Conservation (phyloP, 1,284 basidiomycete genomes). For the Tremellales sp. region DNA sequence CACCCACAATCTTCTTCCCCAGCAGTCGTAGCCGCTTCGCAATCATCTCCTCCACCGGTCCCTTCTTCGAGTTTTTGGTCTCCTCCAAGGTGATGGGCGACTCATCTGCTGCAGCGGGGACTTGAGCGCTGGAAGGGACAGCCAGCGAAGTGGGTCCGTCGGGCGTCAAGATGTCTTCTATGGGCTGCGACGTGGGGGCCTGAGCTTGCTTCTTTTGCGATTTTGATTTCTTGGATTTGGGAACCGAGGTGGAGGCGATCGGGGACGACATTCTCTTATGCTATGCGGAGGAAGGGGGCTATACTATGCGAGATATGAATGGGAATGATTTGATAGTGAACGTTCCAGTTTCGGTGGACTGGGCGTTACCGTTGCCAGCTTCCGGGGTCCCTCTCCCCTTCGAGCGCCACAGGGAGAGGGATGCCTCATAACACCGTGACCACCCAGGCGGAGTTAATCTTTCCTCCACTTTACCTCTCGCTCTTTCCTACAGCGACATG, state of each 20-base stretch:
- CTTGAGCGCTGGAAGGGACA: neutral
- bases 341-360: no score
- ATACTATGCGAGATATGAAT: no score
- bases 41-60: slow-evolving; percentile 70
- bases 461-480: no score
- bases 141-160: neutral
- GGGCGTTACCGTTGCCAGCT: no score
- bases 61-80: slow-evolving; percentile 21
- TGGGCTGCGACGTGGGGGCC: neutral
- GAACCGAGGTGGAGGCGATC: neutral
- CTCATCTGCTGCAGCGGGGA: neutral
- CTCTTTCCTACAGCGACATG: slow-evolving; percentile 10
- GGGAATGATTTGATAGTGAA: no score
- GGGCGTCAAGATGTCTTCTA: slow-evolving; percentile 4
- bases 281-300: no score
- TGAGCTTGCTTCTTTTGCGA: neutral
- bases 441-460: no score
- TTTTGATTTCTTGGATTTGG: neutral
- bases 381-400: no score
- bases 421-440: no score
- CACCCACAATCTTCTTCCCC: slow-evolving; percentile 76
- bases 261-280: neutral
- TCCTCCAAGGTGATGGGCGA: neutral
- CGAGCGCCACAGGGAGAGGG: no score
- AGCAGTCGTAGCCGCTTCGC: slow-evolving; percentile 69